Evolutionary conservation across 495 filamentous ascomycete genomes (phyloP).

Genomic region (Neurospora sp.): DNA sequence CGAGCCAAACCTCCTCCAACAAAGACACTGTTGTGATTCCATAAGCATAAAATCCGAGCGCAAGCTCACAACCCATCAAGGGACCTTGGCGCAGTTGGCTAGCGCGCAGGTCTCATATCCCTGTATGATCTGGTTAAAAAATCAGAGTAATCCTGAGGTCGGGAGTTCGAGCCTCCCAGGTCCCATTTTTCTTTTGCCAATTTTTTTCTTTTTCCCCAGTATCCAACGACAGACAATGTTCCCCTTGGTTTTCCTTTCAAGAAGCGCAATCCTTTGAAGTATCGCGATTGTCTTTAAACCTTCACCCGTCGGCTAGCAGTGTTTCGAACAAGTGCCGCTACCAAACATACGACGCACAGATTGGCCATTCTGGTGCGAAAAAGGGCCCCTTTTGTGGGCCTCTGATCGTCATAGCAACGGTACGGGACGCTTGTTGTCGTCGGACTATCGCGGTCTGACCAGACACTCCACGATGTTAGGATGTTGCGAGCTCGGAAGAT

Average conservation of each 20-base stretch:
- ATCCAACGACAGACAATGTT: not conserved
- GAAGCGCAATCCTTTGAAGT: not conserved
- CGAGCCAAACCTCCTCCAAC: not conserved
- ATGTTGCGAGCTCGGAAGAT: not conserved
- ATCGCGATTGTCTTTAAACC: not conserved
- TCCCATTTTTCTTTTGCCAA: constrained; percentile 6
- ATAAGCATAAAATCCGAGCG: not conserved
- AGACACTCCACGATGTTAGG: not conserved
- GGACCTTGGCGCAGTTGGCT: constrained; percentile 12
- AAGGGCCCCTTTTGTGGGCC: not conserved
- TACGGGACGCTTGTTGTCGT: not conserved
- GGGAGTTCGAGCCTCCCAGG: constrained; percentile 15
- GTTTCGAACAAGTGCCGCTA: not conserved
- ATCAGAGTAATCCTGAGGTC: constrained; percentile 12
- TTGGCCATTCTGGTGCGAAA: not conserved
- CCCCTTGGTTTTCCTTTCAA: not conserved
- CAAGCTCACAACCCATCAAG: not conserved
- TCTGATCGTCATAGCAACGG: not conserved
- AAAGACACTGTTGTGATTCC: not conserved
- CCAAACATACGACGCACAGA: not conserved
- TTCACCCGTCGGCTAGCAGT: not conserved
- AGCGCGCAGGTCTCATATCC: constrained; percentile 13
- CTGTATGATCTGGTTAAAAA: constrained; percentile 9
- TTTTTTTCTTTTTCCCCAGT: not conserved
- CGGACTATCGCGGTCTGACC: not conserved